phyloP scores from a whole-genome alignment of 2,329 filamentous ascomycete species.

The Geosmithia putterillii region DNA sequence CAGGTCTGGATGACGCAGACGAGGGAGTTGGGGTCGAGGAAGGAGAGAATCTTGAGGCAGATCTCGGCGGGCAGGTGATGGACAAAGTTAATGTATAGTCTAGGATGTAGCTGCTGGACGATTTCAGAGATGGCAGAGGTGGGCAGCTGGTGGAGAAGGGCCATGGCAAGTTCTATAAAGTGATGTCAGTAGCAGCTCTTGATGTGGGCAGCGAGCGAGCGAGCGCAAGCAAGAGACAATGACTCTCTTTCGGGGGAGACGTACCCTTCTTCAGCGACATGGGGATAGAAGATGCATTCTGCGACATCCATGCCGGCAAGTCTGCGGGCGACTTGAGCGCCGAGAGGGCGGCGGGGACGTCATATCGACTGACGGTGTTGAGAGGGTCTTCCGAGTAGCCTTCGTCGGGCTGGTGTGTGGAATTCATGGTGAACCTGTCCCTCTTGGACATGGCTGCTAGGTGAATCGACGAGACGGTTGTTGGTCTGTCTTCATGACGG shows the following conservation, averaged over 20 bases:
- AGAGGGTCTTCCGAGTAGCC: conserved; percentile 73
- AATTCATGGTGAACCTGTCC: conserved; percentile 22
- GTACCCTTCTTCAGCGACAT: conserved; percentile 35
- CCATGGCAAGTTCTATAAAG: conserved; percentile 66
- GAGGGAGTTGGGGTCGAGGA: conserved; percentile 70
- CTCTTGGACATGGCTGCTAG: conserved; percentile 4
- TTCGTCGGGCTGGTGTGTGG: conserved; percentile 57
- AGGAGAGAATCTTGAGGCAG: conserved; percentile 77
- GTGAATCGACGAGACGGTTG: too few relatives aligned
- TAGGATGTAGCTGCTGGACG: conserved; percentile 66
- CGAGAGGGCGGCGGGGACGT: conserved; percentile 18
- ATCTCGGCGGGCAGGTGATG: conserved; percentile 79
- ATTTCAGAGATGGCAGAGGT: conserved; percentile 71
- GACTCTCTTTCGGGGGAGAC: conserved; percentile 8
- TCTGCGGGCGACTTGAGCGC: conserved; percentile 26
- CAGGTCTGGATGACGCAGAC: conserved; percentile 70
- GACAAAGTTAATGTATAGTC: conserved; percentile 89
- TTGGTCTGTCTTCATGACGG: too few relatives aligned
- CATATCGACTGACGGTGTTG: conserved; percentile 23
- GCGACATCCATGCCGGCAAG: conserved; percentile 35
- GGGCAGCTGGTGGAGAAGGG: conserved; percentile 63
- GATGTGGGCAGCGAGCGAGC: background rate
- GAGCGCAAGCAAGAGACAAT: background rate
- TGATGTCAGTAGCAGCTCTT: conserved; percentile 3
- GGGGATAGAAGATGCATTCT: conserved; percentile 36